Evolutionary conservation across 176 grass and related monocot species (phyloP), one percentile per base, ranked within the genome.

Genomic region (Phoenix roebelenii): DNA sequence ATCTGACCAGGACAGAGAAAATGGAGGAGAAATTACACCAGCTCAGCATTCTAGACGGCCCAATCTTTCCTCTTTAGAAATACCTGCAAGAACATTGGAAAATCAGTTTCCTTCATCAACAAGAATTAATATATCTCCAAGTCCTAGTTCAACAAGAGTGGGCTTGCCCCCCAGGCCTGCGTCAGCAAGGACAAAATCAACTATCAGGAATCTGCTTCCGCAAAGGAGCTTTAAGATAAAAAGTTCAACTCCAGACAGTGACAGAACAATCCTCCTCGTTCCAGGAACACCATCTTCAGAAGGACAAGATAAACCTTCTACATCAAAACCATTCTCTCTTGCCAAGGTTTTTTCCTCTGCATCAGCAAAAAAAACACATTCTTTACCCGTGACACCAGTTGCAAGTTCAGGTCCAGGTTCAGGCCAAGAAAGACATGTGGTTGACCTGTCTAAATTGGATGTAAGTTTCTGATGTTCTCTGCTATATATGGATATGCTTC

Each of bases 301-400:
- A 78, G 88, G 84, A 61, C 79, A 50, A 15, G 84, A 92, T 58
- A 88, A 92, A 58, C 30, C 78, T 32, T 77, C 52, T 50, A 61
- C 76, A 57, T 69, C 67, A 18, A 87, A 70, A 66, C 76, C 82
- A 1, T 79, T 92, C 70, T 98, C 84, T 59, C 84, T 98, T 17
- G 81, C 81, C 77, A 98, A 79, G 67, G 81, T 92, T 15, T 85
- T 97, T 57, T 82, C 60, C 54, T 84, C 81, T 3, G 65, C 85
- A 28, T 85, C 87, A 1, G 56, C 76, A 59, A 98, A 98, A 67
- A 76, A 51, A 62, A 76, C 87, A 32, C 61, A 88, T 75, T 98
- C 93, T 68, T 85, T 98, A 71, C 93, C 93, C 19, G 93, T 89
- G 23, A 98, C 84, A 5, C 93, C 93, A 52, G 59, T 83, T 35